Percentiles rank a stretch among this genome's conserved stretches.
These are phyloP conservation scores for Suillus occidentalis DNA, from an alignment of 768 basidiomycete species.

Conservation along the genomic window DNA sequence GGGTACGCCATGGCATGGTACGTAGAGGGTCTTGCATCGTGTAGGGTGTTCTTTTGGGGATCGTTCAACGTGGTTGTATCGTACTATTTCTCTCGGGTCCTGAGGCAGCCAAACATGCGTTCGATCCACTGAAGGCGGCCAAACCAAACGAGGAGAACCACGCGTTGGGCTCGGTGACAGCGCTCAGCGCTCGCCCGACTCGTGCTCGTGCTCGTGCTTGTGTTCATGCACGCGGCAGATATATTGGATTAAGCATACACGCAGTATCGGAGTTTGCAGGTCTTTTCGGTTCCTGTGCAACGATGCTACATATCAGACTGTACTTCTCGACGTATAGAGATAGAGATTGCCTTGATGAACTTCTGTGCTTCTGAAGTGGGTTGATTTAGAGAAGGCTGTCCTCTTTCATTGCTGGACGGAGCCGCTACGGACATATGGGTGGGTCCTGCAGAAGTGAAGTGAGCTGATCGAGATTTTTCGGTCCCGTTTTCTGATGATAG, in stretches of 20 bases:
- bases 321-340: neutral
- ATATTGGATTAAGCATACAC: neutral
- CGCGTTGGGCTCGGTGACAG: neutral
- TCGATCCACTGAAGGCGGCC: no score
- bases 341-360: conserved; percentile 3
- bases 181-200: neutral
- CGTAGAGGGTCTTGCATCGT: no score
- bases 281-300: neutral
- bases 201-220: no score
- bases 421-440: neutral
- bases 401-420: neutral
- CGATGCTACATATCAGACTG: neutral
- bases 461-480: neutral
- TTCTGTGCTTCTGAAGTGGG: neutral
- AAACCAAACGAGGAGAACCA: neutral
- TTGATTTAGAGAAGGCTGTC: neutral
- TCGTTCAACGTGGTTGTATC: no score
- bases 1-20: no score
- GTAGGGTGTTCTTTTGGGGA: no score
- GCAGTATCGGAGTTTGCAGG: neutral
- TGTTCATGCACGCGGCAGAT: no score
- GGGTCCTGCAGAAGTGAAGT: neutral
- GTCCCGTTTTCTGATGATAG: neutral
- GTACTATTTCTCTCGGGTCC: no score
- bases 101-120: neutral